Base-by-base conservation (phyloP, 345 rosid species). In the Hibiscus tridactylites region DNA sequence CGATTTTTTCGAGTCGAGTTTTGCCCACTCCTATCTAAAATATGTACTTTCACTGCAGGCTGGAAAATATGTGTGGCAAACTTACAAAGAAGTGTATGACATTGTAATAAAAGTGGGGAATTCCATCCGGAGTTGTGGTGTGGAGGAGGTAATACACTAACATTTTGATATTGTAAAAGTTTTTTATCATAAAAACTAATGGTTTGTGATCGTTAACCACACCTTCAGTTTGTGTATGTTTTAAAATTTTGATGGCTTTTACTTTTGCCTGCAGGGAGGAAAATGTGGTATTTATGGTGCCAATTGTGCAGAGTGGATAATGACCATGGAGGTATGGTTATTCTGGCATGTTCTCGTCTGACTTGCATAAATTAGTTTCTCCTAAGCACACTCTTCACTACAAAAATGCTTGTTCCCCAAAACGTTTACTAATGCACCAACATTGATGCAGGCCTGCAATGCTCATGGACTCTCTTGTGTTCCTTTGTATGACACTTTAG, bases 391-490 rank as follows among this genome's bases (percentile, higher is more conserved):
- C 7, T 46, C 39, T 39, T 56, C 26, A 39, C 62, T 50, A 67
- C 21, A 16, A 16, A 67, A 52, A 4, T 50, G 44, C 50, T 12
- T 19, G 17, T 68, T 31, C 3, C 15, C 33, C 10, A 28, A 9
- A 6, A 54, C 2, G n/a, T 33, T 65, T 15, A 61, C 78, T 79
- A 66, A 68, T 62, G 37, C 70, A 73, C 16, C n/a, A 26, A 58
- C 46, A 58, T 62, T 82, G 75, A 46, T 81, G 82, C 88, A 96
- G 99, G 99, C 99, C 4, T 96, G 99, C 84, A 96, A 92, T 77
- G 97, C 99, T 81, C 98, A 90, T 79, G 98, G 96, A 75, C 89
- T 96, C 71, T 88, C 79, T 65, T 96, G 99, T 74, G 99, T 96
- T 71, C 99, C 99, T 74, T 75, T 96, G 24, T 96, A 96, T 75